Percentiles rank a stretch among this genome's conserved stretches.
These are phyloP conservation scores for Decorospora gaudefroyi DNA, from an alignment of 2,329 filamentous ascomycete species.

Conservation along the genomic window DNA sequence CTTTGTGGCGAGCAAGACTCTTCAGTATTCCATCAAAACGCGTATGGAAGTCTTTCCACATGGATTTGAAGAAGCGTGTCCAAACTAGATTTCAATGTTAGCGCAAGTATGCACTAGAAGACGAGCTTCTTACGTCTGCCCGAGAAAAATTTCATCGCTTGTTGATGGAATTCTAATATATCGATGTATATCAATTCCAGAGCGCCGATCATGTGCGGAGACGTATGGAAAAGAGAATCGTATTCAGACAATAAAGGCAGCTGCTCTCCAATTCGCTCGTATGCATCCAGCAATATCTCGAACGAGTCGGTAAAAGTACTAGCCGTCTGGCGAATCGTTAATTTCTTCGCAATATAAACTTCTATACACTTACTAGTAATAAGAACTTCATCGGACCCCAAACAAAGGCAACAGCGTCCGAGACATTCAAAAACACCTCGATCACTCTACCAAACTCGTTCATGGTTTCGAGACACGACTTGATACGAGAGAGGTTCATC, in stretches of 20 bases:
- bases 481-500: slow-evolving; percentile 25
- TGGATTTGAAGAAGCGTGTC: slow-evolving; percentile 26
- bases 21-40: slow-evolving; percentile 37
- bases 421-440: slow-evolving; percentile 43
- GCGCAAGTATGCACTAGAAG: slow-evolving; percentile 5
- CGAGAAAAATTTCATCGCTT: slow-evolving; percentile 38
- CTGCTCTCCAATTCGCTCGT: slow-evolving; percentile 48
- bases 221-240: slow-evolving; percentile 35
- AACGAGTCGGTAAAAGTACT: slow-evolving; percentile 43
- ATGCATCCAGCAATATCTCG: slow-evolving; percentile 47
- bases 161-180: slow-evolving; percentile 48
- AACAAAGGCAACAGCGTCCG: slow-evolving; percentile 40
- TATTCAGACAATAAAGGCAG: slow-evolving; percentile 47
- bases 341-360: background rate
- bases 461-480: slow-evolving; percentile 40
- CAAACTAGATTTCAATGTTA: slow-evolving; percentile 17
- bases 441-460: slow-evolving; percentile 46
- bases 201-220: slow-evolving; percentile 37
- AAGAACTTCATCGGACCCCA: slow-evolving; percentile 48
- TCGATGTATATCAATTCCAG: slow-evolving; percentile 47
- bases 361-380: slow-evolving; percentile 27
- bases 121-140: slow-evolving; percentile 20
- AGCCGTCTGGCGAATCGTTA: slow-evolving; percentile 28
- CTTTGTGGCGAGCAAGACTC: slow-evolving; percentile 32
- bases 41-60: slow-evolving; percentile 38